Base-by-base conservation (phyloP, 345 rosid genomes). In the Luvunga scandens region DNA sequence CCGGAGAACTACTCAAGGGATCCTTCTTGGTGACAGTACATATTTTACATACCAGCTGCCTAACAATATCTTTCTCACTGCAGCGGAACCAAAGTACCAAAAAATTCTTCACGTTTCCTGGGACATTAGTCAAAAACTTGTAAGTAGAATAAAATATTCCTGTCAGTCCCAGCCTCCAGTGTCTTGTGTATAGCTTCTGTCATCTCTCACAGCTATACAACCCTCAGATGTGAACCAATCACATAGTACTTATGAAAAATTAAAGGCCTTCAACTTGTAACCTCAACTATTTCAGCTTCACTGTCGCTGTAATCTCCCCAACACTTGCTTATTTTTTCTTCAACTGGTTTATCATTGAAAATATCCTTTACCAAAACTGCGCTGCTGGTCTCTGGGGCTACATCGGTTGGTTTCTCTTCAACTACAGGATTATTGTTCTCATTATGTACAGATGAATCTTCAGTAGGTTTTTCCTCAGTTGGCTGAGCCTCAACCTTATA, bases 271-370 rank as follows among this genome's bases (percentile, higher is more conserved):
- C 87, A 92, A 77, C 91, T 77, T 27, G 86, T 77, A 82, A 88
- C 92, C 85, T 88, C 97, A 77, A 88, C 90, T 56, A 78, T 66
- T 77, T 95, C 97, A 24, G 86, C 77, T 86, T 93, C 98, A 31
- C 75, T 78, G 71, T 93, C 99, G 53, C 92, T 92, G 86, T 88
- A 86, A 84, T 92, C 98, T 75, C 90, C 94, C 98, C 97, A 93
- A 73, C 90, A 83, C 83, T 92, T 92, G 81, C 81, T 79, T 73
- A 77, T 85, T 75, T 88, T 87, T 77, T 72, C 88, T 76, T 88
- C 87, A 28, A 67, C 85, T 66, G 71, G 72, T 48, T 16, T 66
- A 74, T 80, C 84, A 6, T 50, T 65, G 77, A 87, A 83, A 72
- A 59, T 75, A 69, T 81, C 93, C 73, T 82, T 80, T 72, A 80